Base-by-base conservation (phyloP, 2,329 filamentous ascomycete genomes). In the Dryadomyces quercivorus region DNA sequence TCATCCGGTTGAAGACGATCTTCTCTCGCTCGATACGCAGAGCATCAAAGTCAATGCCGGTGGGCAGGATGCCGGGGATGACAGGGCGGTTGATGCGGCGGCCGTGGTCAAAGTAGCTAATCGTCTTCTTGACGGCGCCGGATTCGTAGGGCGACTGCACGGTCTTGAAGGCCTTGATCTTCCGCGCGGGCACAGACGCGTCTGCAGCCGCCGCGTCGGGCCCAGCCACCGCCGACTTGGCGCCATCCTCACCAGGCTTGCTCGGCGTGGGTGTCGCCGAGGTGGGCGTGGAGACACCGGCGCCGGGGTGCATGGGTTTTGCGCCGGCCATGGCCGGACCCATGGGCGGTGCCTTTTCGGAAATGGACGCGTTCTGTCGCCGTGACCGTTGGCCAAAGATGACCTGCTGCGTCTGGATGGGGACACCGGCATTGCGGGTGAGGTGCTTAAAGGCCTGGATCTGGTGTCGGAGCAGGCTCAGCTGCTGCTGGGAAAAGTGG, bases 401-500 rank as follows among this genome's bases (percentile, higher is more conserved):
- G 50, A 86, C 82, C 64, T 92, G 86, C 66, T 95, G 89, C 59
- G 95, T 79, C 58, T 81, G 78, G 34, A 80, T 70, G 1, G 92
- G 89, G 3, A 97, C 81, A 0, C 90, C 85, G 15, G 86, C 76
- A 61, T 95, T 95, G 69, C 93, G 94, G 5, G 88, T 85, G 4
- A 98, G 75, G 60, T 90, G 78, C 69, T 94, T 94, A 71, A 96
- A 97, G 0, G 92, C 91, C 62, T 85, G 78, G 51, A 97, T 95
- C 67, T 98, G 93, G 60, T 87, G 84, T 57, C 88, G 79, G 10
- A 98, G 73, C 46, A 88, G 81, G 22, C 78, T 76, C 48, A 95
- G 73, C 66, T 98, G 93, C 55, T 93, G 86, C 22, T 80, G 78
- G 13, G 83, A 84, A 66, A 95, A 91, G 58, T 82, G 82, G 51